Base-by-base conservation (phyloP, 164 flowering plant species). In the Tetrastigma voinierianum region DNA sequence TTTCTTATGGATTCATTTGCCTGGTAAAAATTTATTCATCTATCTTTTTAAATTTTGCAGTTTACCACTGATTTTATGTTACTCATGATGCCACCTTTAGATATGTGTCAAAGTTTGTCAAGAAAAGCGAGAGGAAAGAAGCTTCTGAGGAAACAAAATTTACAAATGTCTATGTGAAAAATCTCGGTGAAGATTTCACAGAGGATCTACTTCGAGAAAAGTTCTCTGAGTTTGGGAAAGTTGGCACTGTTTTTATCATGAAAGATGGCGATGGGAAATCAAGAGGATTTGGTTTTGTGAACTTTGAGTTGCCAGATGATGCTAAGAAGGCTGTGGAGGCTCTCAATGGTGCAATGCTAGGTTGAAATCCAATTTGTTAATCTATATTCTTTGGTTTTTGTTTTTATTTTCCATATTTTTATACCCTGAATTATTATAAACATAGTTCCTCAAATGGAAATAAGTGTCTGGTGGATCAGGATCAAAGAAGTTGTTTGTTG, bases 211-310 rank as follows among this genome's bases (percentile, higher is more conserved):
- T 84, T 11, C 48, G 13, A 44, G 70, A 77, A 1, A 77, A 61
- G 72, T 84, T 84, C 58, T 77, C 82, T 25, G 70, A 61, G 16
- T 68, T 67, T 69, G 85, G 89, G 61, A 74, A 72, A 40, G 66
- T 83, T 24, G 14, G 45, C 53, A 80, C 48, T 69, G 76, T 55
- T 54, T 32, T 45, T 17, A 66, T 83, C 62, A 75, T 72, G 78
- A 85, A 72, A 62, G 79, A 83, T 56, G n/a, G 10, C 2, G 51
- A 61, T 3, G 87, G 89, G 21, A 80, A 67, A 11, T 80, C 89
- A 54, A 81, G 40, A 68, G 87, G 87, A 11, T 85, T 74, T 74
- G 87, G 89, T 14, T 85, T 81, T 67, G 78, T 85, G 20, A 72
- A 69, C 61, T 83, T 83, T 63, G 73, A 75, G 55, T 58, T 66